Evolutionary conservation across 192 early-diverging fungal genomes (phyloP).

Genomic region (Coemansia sp.): DNA sequence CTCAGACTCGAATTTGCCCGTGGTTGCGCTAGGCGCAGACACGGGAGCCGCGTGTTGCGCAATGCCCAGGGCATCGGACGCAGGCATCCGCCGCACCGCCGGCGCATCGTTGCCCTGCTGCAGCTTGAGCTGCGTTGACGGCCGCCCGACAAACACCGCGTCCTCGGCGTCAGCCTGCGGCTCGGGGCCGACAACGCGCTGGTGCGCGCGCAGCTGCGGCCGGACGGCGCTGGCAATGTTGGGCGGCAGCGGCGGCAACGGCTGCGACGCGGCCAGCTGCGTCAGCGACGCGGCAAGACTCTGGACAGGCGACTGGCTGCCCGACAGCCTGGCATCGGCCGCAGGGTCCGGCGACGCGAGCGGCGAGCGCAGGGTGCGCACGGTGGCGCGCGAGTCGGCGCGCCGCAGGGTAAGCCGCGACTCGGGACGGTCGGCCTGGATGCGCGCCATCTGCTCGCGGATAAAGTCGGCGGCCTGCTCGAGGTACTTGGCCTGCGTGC

Average conservation of each 20-base stretch:
- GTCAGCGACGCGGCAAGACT: slow-evolving; percentile 22
- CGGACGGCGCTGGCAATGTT: not conserved
- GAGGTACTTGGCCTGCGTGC: slow-evolving; percentile 48
- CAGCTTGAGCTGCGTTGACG: not conserved
- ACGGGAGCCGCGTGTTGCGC: not conserved
- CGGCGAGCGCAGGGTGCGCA: not conserved
- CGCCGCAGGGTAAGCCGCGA: slow-evolving; percentile 9
- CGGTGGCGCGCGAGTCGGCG: slow-evolving; percentile 1
- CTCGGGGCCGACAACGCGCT: slow-evolving; percentile 3
- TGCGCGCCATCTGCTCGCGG: slow-evolving; percentile 44
- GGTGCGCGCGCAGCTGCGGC: slow-evolving; percentile 1
- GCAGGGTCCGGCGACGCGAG: slow-evolving; percentile 3
- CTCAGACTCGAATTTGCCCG: slow-evolving; percentile 13
- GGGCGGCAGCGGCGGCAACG: not conserved
- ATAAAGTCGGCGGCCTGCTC: slow-evolving; percentile 50
- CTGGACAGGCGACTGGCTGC: slow-evolving; percentile 9
- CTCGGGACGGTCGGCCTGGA: slow-evolving; percentile 22
- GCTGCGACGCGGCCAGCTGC: not conserved
- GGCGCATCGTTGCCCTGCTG: slow-evolving; percentile 1
- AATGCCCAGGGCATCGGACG: slow-evolving; percentile 3
- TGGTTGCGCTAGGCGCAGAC: not conserved
- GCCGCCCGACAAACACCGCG: not conserved
- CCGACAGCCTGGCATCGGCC: not conserved
- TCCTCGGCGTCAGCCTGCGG: not conserved
- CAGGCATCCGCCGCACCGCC: not conserved